A percentile compares a stretch with the other conserved stretches of the same genome.
phyloP scores from a whole-genome alignment of 2,329 filamentous ascomycete species.

The Septoria petroselini region DNA sequence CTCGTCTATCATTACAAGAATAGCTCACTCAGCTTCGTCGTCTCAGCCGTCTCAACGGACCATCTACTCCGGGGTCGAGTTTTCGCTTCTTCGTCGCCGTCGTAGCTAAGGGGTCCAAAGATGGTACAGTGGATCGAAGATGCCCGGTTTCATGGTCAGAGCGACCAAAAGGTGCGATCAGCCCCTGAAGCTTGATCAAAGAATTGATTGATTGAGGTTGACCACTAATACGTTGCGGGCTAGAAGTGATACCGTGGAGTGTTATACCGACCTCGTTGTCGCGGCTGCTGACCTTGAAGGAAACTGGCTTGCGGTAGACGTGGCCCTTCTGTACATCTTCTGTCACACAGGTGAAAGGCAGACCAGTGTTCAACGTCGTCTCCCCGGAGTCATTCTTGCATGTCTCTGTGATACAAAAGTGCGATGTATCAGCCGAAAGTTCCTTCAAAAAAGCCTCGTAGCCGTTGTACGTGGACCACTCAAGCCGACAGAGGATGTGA shows the following conservation, averaged over 20 bases:
- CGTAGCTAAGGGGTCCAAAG: too few relatives aligned
- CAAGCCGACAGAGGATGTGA: constrained; percentile 1
- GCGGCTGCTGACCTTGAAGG: not conserved
- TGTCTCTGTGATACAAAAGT: not conserved
- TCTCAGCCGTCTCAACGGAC: too few relatives aligned
- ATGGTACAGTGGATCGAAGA: too few relatives aligned
- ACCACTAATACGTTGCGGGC: constrained; percentile 7
- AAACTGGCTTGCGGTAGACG: not conserved
- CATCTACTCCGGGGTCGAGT: too few relatives aligned
- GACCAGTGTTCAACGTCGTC: not conserved
- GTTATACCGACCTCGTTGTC: constrained; percentile 3
- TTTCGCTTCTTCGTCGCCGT: too few relatives aligned
- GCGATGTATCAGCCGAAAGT: not conserved
- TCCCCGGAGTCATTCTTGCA: not conserved
- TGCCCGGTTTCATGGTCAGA: too few relatives aligned
- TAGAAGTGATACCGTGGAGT: constrained; percentile 3
- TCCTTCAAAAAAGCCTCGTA: too few relatives aligned
- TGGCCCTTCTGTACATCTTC: not conserved
- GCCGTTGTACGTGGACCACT: not conserved
- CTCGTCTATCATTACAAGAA: too few relatives aligned
- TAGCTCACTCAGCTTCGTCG: too few relatives aligned
- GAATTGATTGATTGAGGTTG: not conserved
- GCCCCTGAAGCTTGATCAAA: not conserved
- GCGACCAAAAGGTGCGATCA: constrained; percentile 9
- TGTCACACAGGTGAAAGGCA: constrained; percentile 1